Evolutionary conservation across 2,329 filamentous ascomycete species (phyloP), one percentile per base, ranked within the genome.

Genomic region (Beauveria australis): DNA sequence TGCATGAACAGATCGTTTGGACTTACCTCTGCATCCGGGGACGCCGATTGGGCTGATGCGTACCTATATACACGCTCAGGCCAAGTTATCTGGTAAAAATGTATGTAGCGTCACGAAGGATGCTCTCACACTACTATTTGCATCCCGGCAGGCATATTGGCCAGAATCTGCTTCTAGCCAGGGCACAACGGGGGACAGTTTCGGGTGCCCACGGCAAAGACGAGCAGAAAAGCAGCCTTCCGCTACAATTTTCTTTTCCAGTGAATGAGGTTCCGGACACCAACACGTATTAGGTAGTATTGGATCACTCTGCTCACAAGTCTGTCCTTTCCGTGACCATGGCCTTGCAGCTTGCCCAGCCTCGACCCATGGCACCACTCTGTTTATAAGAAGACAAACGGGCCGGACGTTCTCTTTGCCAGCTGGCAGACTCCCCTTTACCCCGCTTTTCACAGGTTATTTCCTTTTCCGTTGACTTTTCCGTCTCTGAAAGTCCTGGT

Each of bases 391-490:
- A 53, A 53, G 8, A 30, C 58, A 26, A 26, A 46, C 58, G 28
- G 58, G 12, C 58, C 49, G 49, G 46, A 41, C 30, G 30, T 51
- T 58, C 53, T 54, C 30, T 33, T 48, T 47, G 58, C 58, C 58
- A 60, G 58, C 58, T 60, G 58, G 58, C 58, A 53, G 58, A 53
- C 28, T 28, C 41, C n/a, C 33, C 8, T 16, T 16, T 51, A 53
- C 58, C 49, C 58, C 58, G 58, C 58, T 60, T 48, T 53, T 9
- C 30, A 41, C 14, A 16, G 10, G 12, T 53, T 6, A 46, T 40
- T 5, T 22, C 22, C 30, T 26, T 53, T 14, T 53, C 19, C 41
- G 44, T 51, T 49, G 22, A 14, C 47, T 52, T 53, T 52, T 47
- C 56, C 19, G n/a, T 37, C 48, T n/a, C 28, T 26, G 10, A 59